These are phyloP conservation scores for Arxiozyma telluris DNA, from an alignment of 1,139 yeast species.

Conservation along the genomic window DNA sequence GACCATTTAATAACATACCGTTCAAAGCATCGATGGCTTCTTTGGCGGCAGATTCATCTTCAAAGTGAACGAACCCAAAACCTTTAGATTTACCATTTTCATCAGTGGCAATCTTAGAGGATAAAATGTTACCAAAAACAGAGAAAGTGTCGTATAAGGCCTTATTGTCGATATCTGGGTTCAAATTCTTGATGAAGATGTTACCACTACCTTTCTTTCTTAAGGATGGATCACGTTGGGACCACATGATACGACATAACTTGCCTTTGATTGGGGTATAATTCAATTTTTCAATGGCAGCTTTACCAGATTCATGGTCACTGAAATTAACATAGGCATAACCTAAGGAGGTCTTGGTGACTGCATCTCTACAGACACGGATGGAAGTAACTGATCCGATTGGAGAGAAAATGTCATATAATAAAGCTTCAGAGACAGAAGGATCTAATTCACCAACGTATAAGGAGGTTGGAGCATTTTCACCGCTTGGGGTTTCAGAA, in stretches of 20 bases:
- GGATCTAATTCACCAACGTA: conserved; percentile 98
- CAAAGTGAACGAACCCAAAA: conserved; percentile 97
- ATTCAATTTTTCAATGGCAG: conserved; percentile 93
- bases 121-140: conserved; percentile 91
- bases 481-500: conserved; percentile 32
- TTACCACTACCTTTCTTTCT: conserved; percentile 97
- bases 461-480: conserved; percentile 58
- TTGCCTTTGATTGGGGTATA: conserved; percentile 89
- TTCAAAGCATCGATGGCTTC: conserved; percentile 96
- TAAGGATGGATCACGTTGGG: conserved; percentile 95
- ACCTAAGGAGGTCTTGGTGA: conserved; percentile 93
- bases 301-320: conserved; percentile 82
- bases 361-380: conserved; percentile 98
- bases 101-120: conserved; percentile 96
- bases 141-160: conserved; percentile 97
- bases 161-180: conserved; percentile 97
- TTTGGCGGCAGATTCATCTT: conserved; percentile 83
- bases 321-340: conserved; percentile 98
- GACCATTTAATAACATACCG: conserved; percentile 97
- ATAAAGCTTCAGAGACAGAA: conserved; percentile 85
- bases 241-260: conserved; percentile 99
- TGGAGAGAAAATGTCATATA: conserved; percentile 90
- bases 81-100: conserved; percentile 89
- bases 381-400: conserved; percentile 94
- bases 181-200: conserved; percentile 96